A percentile compares a stretch with the other conserved stretches of the same genome.
Conservation (phyloP, 192 early-diverging fungal genomes). For the Geosiphon pyriformis region DNA sequence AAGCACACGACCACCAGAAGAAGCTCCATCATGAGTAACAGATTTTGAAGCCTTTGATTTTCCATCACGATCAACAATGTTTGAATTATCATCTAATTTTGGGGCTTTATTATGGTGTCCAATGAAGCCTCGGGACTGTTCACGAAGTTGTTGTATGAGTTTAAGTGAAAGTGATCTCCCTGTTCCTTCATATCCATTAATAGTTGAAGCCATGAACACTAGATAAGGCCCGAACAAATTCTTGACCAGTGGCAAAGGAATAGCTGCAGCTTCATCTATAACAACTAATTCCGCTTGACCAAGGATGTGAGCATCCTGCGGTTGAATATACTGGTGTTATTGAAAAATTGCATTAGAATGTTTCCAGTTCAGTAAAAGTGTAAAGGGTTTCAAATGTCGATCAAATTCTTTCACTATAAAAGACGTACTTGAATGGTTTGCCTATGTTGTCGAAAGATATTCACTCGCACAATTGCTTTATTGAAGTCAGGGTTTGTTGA, state of each 20-base stretch:
- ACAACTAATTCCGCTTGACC: constrained; percentile 96
- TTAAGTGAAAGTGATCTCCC: constrained; percentile 95
- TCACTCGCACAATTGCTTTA: constrained; percentile 93
- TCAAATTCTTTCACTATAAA: constrained; percentile 4
- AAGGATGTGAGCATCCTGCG: constrained; percentile 86
- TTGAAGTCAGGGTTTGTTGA: constrained; percentile 93
- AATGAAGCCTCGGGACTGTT: constrained; percentile 77
- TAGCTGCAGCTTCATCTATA: constrained; percentile 98
- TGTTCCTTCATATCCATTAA: constrained; percentile 99
- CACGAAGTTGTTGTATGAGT: constrained; percentile 89
- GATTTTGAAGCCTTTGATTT: constrained; percentile 44
- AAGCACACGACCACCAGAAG: constrained; percentile 62
- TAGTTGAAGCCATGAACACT: constrained; percentile 98
- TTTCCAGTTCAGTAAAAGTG: neutral
- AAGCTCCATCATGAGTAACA: constrained; percentile 29
- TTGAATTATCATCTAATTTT: constrained; percentile 21
- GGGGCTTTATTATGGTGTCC: constrained; percentile 38
- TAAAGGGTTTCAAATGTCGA: constrained; percentile 20
- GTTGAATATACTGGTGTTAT: constrained; percentile 81
- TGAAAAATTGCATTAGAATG: neutral
- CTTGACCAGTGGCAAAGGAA: constrained; percentile 90
- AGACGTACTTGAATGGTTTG: constrained; percentile 83
- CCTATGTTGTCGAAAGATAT: constrained; percentile 92
- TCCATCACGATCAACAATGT: constrained; percentile 50
- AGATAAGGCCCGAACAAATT: constrained; percentile 91